Evolutionary conservation across 2,329 filamentous ascomycete genomes (phyloP), one percentile per base, ranked within the genome.

Genomic region (Whalleya microplaca): DNA sequence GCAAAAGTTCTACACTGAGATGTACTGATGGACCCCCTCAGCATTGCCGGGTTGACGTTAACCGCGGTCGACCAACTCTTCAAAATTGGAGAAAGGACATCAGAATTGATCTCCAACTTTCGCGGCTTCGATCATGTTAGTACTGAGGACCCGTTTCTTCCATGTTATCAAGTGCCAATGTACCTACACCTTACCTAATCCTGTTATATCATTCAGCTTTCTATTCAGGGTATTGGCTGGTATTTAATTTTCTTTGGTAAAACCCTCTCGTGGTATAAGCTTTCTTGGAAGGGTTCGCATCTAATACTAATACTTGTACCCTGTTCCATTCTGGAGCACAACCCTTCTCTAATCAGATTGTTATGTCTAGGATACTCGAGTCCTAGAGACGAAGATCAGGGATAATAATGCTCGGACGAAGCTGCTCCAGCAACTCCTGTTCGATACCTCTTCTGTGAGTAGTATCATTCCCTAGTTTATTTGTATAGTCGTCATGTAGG

Each of bases 91-190:
- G 48, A 56, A 29, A 56, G 40, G 18, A 56, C 54, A n/a, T 44
- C 48, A 52, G 45, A 56, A 16, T 45, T 56, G 18, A 45, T 56
- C 41, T 56, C 53, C n/a, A 56, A 56, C 10, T 52, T 56, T 20
- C 48, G 48, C 16, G 53, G 51, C 40, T 56, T 52, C 32, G 53
- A 52, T 21, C 53, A 56, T 47, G 53, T 55, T 12, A 55, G 53
- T 27, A 19, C 2, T 12, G 27, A 29, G 5, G 27, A 12, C 5
- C 27, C 27, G 12, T 29, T 29, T 12, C 27, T 29, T 29, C 6
- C 27, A 5, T 29, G 6, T 12, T 16, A 46, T 46, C 4, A 1
- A 14, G 21, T 47, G 12, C 19, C 6, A 18, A 47, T 47, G 5
- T 18, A 19, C 16, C 27, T 9, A 14, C 29, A n/a, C 21, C 43